These are phyloP conservation scores for Deuterostichococcus epilithicus DNA, from an alignment of 139 green algal genomes.

Conservation along the genomic window DNA sequence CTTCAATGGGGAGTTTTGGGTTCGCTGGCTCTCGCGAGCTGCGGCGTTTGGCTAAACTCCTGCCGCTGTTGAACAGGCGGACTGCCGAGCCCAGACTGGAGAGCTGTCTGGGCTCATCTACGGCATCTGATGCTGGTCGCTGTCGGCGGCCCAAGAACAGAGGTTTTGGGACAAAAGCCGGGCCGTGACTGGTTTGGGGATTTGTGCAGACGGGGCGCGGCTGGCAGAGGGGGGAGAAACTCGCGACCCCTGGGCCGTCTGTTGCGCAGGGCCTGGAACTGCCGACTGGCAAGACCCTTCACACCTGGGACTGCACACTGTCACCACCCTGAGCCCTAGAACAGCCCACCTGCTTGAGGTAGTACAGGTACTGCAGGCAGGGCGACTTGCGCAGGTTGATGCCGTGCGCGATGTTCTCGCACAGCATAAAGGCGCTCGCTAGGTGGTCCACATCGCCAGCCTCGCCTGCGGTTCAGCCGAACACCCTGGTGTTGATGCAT, in stretches of 20 bases:
- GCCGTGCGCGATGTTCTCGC: slow-evolving; percentile 97
- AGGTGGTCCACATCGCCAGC: slow-evolving; percentile 97
- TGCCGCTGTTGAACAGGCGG: too few species aligned
- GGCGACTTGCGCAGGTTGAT: slow-evolving; percentile 98
- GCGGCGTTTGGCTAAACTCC: too few species aligned
- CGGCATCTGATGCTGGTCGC: too few species aligned
- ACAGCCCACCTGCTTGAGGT: slow-evolving; percentile 50
- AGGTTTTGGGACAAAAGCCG: too few species aligned
- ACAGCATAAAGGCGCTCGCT: slow-evolving; percentile 83
- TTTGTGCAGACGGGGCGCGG: too few species aligned
- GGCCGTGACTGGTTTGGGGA: too few species aligned
- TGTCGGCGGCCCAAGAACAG: too few species aligned
- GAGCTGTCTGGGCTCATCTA: too few species aligned
- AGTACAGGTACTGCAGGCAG: slow-evolving; percentile 84
- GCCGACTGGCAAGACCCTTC: not conserved
- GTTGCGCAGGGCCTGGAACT: not conserved
- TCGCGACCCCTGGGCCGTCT: not conserved
- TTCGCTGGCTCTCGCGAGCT: too few species aligned
- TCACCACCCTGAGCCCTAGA: not conserved
- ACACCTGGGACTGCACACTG: not conserved
- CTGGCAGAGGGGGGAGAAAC: not conserved
- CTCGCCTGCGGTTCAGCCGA: slow-evolving; percentile 81
- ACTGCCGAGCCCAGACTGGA: too few species aligned
- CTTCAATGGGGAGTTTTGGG: too few species aligned
- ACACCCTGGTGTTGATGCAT: too few species aligned